These are phyloP conservation scores for Talaromyces ruber DNA, from an alignment of 495 filamentous ascomycete species.

Conservation along the genomic window DNA sequence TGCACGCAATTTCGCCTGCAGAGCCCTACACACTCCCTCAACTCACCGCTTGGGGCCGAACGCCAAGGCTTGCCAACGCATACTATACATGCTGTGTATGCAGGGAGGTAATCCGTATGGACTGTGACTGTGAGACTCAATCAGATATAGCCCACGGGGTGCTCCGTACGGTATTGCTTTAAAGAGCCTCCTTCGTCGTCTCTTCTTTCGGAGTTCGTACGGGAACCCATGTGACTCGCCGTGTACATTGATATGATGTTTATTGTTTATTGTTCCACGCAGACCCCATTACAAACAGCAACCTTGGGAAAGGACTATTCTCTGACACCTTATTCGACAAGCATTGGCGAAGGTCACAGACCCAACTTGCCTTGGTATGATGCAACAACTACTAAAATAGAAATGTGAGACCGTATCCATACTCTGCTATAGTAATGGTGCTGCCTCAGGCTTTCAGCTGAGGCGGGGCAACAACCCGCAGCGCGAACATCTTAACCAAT, in stretches of 20 bases:
- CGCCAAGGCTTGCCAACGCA: constrained; percentile 5
- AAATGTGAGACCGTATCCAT: background rate
- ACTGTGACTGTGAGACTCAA: background rate
- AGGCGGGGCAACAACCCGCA: background rate
- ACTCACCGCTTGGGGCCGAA: background rate
- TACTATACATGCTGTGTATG: background rate
- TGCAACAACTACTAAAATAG: background rate
- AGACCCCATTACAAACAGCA: background rate
- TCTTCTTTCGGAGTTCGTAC: background rate
- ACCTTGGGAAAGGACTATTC: background rate
- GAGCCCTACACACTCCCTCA: background rate
- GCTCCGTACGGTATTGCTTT: background rate
- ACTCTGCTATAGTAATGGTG: background rate
- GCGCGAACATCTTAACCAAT: background rate
- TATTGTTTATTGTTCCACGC: background rate
- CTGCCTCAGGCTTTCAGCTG: background rate
- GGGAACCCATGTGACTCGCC: background rate
- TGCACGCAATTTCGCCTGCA: background rate
- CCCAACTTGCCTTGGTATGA: background rate
- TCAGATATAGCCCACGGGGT: background rate
- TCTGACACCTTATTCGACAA: background rate
- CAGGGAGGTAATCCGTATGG: background rate
- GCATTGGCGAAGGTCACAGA: background rate
- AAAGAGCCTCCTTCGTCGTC: background rate
- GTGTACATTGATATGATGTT: too few species aligned